Evolutionary conservation across 2,329 filamentous ascomycete species (phyloP), one percentile per base, ranked within the genome.

Genomic region (Ophiostoma quercus): DNA sequence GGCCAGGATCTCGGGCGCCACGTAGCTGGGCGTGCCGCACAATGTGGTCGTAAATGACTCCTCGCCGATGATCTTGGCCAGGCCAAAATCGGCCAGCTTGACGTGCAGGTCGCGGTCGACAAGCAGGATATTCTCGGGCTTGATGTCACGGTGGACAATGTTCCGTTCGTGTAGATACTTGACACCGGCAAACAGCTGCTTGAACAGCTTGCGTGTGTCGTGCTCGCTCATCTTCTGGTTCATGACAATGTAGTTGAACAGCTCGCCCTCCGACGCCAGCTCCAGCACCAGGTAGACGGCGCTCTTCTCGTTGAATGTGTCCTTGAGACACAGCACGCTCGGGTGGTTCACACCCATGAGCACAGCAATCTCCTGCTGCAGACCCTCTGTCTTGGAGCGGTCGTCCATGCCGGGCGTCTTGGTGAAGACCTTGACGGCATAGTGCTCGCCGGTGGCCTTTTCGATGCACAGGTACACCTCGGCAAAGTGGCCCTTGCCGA

Each of bases 21-120:
- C 94, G 77, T 99, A 97, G 79, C 91, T 95, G 6, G 94, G 95
- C n/a, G 95, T 99, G 73, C 95, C 95, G 78, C 95, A 95, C 73
- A 99, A 82, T 0, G 95, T 98, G 0, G 94, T 97, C 1, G 95
- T 98, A 77, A 99, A 99, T 0, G 94, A 97, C 77, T 97, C 93
- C 78, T 99, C 95, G 73, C 96, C 96, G 74, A 99, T 97, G 74
- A 99, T 98, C 81, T 99, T 99, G 60, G 95, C 94, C 51, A 99
- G 85, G 65, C 95, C 95, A 79, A 99, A 99, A 79, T 99, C 95
- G 25, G 94, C 95, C 72, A 99, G 82, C 80, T 99, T 99, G 73
- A 97, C 90, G 71, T 89, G 89, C 37, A 97, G 81, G 43, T 95
- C 85, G 76, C 92, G 92, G 79, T 97, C 92, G 5, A 90, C 88